phyloP scores from a whole-genome alignment of 208 protist genomes.

The Crithidia fasciculata region DNA sequence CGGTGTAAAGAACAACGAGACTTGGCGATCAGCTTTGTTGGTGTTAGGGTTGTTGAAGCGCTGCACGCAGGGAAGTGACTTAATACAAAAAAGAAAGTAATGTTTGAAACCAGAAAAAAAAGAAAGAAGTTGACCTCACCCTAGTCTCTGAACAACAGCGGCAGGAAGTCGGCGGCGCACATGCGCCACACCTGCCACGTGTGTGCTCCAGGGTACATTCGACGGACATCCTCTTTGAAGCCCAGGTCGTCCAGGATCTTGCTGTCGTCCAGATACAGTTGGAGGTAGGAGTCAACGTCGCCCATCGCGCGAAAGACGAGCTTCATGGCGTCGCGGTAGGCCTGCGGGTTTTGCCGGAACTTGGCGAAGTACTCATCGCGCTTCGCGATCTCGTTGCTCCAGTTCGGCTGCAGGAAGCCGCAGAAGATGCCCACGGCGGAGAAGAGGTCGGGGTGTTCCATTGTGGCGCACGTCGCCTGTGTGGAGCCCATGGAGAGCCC shows the following conservation, averaged over 20 bases:
- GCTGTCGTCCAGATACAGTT: conserved; percentile 23
- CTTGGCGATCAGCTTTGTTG: no score
- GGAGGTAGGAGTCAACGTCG: conserved; percentile 11
- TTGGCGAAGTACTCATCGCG: conserved; percentile 17
- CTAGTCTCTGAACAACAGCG: conserved; percentile 17
- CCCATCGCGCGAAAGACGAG: conserved; percentile 35
- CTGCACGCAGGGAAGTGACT: no score
- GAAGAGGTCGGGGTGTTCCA: conserved; percentile 32
- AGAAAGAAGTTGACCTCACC: no score
- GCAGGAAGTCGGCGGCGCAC: conserved; percentile 29
- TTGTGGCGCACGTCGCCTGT: conserved; percentile 28
- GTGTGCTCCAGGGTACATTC: conserved; percentile 25
- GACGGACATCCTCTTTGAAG: conserved; percentile 12
- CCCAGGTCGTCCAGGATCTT: conserved; percentile 18
- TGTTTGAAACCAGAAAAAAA: no score
- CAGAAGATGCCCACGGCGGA: conserved; percentile 37
- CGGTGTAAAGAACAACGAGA: no score
- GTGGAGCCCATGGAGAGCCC: conserved; percentile 43
- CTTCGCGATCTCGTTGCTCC: conserved; percentile 13
- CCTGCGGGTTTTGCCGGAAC: conserved; percentile 11
- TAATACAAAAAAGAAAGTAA: no score
- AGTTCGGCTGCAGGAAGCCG: conserved; percentile 30
- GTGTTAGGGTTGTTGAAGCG: no score
- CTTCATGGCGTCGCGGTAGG: conserved; percentile 29
- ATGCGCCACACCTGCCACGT: conserved; percentile 37